These are phyloP conservation scores for Mucor saturninus DNA, from an alignment of 371 early-diverging fungal genomes.

Conservation along the genomic window DNA sequence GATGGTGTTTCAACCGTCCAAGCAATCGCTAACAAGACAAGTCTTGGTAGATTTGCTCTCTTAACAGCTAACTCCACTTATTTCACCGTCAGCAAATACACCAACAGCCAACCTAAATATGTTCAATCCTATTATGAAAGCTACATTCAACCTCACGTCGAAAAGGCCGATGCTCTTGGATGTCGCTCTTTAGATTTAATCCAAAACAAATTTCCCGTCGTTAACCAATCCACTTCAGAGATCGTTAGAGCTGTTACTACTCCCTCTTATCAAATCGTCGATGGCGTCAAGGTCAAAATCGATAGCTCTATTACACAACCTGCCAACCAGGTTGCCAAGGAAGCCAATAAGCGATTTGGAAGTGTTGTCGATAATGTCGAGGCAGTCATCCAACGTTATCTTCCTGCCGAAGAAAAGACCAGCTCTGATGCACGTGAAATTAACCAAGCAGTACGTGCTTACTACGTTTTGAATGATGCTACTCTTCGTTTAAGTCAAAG, in stretches of 20 bases:
- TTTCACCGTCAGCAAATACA: constrained; percentile 36
- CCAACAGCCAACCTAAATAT: constrained; percentile 43
- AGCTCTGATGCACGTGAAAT: constrained; percentile 40
- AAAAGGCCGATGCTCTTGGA: constrained; percentile 67
- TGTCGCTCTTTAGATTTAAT: constrained; percentile 73
- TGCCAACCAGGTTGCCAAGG: constrained; percentile 52
- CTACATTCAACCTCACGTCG: constrained; percentile 64
- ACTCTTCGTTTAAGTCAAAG: constrained; percentile 37
- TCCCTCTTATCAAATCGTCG: constrained; percentile 31
- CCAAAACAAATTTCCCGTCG: constrained; percentile 69
- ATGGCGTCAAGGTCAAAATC: constrained; percentile 43
- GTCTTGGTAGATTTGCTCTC: constrained; percentile 58
- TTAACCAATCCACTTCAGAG: constrained; percentile 65
- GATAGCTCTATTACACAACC: constrained; percentile 51
- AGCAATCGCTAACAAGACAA: constrained; percentile 59
- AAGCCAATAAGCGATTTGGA: constrained; percentile 53
- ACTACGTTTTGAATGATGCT: constrained; percentile 37
- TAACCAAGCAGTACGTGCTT: constrained; percentile 49
- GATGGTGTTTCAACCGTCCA: constrained; percentile 63
- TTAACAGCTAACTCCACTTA: constrained; percentile 52
- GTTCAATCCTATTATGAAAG: constrained; percentile 56
- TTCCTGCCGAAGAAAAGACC: constrained; percentile 35
- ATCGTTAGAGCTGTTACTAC: constrained; percentile 58
- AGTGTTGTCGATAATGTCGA: constrained; percentile 56
- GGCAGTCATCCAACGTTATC: constrained; percentile 56